A percentile compares a stretch with the other conserved stretches of the same genome.
Conservation (phyloP, 2,329 filamentous ascomycete genomes). For the Venturia oleaginea region DNA sequence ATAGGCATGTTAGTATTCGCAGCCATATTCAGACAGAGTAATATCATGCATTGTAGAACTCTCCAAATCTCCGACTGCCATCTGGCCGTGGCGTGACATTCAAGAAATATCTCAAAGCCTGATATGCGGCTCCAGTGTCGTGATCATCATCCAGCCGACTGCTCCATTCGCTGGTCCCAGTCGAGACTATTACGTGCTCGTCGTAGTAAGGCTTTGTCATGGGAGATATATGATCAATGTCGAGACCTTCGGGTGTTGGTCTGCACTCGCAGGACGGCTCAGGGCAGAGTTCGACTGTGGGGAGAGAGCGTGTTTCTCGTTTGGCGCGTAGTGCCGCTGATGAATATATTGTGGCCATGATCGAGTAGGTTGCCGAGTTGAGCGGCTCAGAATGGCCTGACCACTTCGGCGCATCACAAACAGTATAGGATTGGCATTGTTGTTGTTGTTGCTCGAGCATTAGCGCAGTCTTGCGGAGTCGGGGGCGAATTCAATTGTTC, state of each 20-base stretch:
- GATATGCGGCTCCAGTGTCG: not conserved
- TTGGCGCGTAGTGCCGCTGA: not conserved
- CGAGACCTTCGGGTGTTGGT: conserved; percentile 54
- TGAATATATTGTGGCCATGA: not conserved
- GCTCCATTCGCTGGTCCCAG: conserved; percentile 70
- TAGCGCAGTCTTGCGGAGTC: not conserved
- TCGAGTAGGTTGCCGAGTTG: not conserved
- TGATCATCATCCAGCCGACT: conserved; percentile 74
- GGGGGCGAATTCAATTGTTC: too few relatives aligned
- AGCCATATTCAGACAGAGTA: not conserved
- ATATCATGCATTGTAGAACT: conserved; percentile 3
- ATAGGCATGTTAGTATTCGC: not conserved
- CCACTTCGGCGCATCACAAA: not conserved
- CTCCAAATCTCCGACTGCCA: not conserved
- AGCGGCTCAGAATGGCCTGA: not conserved
- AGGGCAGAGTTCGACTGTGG: conserved; percentile 52
- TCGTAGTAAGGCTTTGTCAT: conserved; percentile 70
- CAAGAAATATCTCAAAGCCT: not conserved
- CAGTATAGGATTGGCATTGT: not conserved
- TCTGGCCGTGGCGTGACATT: not conserved
- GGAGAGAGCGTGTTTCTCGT: conserved; percentile 28
- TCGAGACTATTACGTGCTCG: conserved; percentile 77
- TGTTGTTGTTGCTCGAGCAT: not conserved
- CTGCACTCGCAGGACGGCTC: conserved; percentile 68
- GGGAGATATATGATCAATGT: conserved; percentile 62